Conservation (phyloP, 371 early-diverging fungal genomes). For the Mortierella sp. region DNA sequence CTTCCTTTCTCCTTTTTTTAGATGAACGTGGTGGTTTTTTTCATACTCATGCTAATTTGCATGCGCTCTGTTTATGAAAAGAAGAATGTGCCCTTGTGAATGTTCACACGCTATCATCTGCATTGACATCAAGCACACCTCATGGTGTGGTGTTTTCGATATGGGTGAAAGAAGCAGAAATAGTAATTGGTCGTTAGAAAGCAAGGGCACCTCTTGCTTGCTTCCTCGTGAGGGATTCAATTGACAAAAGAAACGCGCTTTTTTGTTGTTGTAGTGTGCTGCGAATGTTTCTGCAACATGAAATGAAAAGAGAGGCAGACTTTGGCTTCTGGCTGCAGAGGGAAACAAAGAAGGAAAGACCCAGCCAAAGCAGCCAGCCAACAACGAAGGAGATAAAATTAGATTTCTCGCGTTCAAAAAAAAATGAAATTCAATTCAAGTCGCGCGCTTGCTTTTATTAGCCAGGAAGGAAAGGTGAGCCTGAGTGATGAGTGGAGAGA, state of each 20-base stretch:
- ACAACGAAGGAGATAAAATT: neutral
- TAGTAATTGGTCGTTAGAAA: neutral
- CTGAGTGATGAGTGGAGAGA: neutral
- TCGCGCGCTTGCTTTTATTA: slow-evolving; percentile 16
- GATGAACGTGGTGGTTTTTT: neutral
- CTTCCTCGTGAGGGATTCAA: too few species aligned
- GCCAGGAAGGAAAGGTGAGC: neutral
- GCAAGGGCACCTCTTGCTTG: neutral
- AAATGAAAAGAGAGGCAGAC: too few species aligned
- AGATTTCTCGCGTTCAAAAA: slow-evolving; percentile 4
- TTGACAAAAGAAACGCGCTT: neutral
- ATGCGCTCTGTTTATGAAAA: neutral
- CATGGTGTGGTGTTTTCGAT: neutral
- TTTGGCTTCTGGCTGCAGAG: neutral
- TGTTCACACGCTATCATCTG: slow-evolving; percentile 7
- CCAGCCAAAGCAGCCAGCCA: neutral
- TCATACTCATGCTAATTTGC: neutral
- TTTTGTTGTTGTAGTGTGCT: neutral
- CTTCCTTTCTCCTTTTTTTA: neutral
- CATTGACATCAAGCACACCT: neutral
- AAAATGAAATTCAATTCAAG: slow-evolving; percentile 1
- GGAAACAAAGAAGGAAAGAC: neutral
- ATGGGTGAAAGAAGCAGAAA: too few species aligned
- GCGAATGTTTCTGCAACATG: neutral
- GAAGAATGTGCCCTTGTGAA: neutral